Conservation (phyloP, 306 rosid genomes). For the Prinsepia uniflora region DNA sequence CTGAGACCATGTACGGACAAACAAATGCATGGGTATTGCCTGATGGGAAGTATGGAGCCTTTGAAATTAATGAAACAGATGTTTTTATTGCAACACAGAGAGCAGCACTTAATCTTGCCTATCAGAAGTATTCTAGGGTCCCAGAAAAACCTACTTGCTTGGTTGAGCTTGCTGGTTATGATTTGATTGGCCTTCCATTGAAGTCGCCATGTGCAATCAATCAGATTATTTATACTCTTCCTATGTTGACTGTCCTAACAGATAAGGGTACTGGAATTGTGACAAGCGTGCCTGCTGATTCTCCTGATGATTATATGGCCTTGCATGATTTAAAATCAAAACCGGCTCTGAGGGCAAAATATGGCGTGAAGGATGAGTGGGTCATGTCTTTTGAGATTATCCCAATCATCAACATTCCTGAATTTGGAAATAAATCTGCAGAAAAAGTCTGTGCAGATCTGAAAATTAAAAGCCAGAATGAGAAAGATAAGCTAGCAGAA, state of each 20-base stretch:
- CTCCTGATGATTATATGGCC: slow-evolving; percentile 96
- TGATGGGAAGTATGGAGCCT: slow-evolving; percentile 90
- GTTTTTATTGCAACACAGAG: slow-evolving; percentile 59
- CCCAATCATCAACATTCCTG: slow-evolving; percentile 79
- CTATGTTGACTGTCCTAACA: slow-evolving; percentile 85
- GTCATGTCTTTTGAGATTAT: slow-evolving; percentile 73
- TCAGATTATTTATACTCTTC: slow-evolving; percentile 79
- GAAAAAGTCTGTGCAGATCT: slow-evolving; percentile 74
- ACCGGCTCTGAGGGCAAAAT: slow-evolving; percentile 71
- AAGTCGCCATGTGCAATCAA: slow-evolving; percentile 76
- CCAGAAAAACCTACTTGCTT: slow-evolving; percentile 74
- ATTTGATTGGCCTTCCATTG: slow-evolving; percentile 87
- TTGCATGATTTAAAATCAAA: slow-evolving; percentile 78
- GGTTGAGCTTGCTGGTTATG: slow-evolving; percentile 67
- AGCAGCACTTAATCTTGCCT: slow-evolving; percentile 92
- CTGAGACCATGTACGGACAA: slow-evolving; percentile 98
- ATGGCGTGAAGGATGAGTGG: slow-evolving; percentile 86
- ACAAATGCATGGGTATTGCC: slow-evolving; percentile 97
- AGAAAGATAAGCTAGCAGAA: slow-evolving; percentile 87
- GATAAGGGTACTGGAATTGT: slow-evolving; percentile 96
- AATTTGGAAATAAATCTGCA: slow-evolving; percentile 72
- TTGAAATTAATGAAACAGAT: slow-evolving; percentile 72
- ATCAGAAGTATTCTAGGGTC: slow-evolving; percentile 62
- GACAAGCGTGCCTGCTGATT: slow-evolving; percentile 93
- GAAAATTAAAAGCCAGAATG: slow-evolving; percentile 90